Conservation (phyloP, 2,329 filamentous ascomycete genomes). For the Botrytis squamosa region DNA sequence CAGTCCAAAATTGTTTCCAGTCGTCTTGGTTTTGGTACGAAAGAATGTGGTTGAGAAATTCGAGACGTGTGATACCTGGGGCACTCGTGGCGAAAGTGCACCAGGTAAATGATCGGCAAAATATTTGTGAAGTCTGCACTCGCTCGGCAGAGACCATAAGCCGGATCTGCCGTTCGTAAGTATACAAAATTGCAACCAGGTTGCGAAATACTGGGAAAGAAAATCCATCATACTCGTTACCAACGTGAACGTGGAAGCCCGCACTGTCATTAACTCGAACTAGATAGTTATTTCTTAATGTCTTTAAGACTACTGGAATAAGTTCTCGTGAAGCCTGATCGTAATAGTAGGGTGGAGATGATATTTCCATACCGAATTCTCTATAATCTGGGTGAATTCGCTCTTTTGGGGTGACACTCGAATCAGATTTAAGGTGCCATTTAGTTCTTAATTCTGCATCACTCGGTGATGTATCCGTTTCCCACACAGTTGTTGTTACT, state of each 20-base stretch:
- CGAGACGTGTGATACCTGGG: not conserved
- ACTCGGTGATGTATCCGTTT: not conserved
- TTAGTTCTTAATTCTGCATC: not conserved
- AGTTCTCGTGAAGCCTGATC: not conserved
- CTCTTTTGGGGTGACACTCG: not conserved
- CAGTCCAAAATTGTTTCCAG: not conserved
- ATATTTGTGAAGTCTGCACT: not conserved
- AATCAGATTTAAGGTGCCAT: not conserved
- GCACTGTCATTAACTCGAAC: constrained; percentile 31
- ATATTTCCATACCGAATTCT: constrained; percentile 7
- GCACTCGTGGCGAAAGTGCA: not conserved
- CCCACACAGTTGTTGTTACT: too few relatives aligned
- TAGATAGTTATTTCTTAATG: constrained; percentile 26
- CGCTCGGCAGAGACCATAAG: not conserved
- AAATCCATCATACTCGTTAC: constrained; percentile 32
- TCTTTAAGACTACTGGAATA: constrained; percentile 19
- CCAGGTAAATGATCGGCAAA: not conserved
- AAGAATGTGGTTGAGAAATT: constrained; percentile 1
- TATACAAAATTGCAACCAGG: constrained; percentile 33
- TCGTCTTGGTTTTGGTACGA: not conserved
- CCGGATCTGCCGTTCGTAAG: constrained; percentile 35
- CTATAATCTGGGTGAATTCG: not conserved
- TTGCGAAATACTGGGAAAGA: constrained; percentile 33
- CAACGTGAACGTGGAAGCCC: constrained; percentile 40
- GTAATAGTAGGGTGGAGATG: constrained; percentile 16